A percentile compares a stretch with the other conserved stretches of the same genome.
Conservation (phyloP, 257 asterid species). For the Solanum piurae region DNA sequence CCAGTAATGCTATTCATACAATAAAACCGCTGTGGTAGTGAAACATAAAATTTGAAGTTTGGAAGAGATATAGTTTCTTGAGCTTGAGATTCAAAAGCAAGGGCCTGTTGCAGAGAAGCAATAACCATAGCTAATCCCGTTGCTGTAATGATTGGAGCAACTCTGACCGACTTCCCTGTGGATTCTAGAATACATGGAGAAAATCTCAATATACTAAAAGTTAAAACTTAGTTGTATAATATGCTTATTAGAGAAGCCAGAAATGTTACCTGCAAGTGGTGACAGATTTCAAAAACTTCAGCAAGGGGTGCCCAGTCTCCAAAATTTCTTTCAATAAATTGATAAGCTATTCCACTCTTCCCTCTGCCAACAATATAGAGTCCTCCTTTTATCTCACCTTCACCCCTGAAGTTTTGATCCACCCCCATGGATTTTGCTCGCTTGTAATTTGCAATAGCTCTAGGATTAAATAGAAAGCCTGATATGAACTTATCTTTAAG, state of each 20-base stretch:
- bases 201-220: not conserved
- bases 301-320: conserved; percentile 85
- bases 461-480: conserved; percentile 64
- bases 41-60: not conserved
- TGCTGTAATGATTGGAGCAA: not conserved
- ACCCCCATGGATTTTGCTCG: conserved; percentile 63
- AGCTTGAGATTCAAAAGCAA: not conserved
- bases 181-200: conserved; percentile 13
- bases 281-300: conserved; percentile 66
- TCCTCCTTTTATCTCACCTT: conserved; percentile 81
- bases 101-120: not conserved
- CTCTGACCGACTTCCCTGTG: conserved; percentile 7
- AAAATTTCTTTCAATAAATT: conserved; percentile 79
- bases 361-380: conserved; percentile 64
- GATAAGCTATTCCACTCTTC: conserved; percentile 65
- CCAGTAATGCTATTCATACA: not conserved
- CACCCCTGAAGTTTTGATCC: conserved; percentile 66
- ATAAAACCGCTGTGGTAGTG: not conserved
- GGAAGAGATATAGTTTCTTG: not conserved
- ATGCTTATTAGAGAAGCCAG: not conserved
- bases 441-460: conserved; percentile 73
- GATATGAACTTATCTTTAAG: conserved; percentile 69
- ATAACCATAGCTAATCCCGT: not conserved
- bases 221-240: not conserved
- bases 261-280: conserved; percentile 47